A percentile compares a stretch with the other conserved stretches of the same genome.
These are phyloP conservation scores for Neurospora sp. DNA, from an alignment of 495 filamentous ascomycete species.

Conservation along the genomic window DNA sequence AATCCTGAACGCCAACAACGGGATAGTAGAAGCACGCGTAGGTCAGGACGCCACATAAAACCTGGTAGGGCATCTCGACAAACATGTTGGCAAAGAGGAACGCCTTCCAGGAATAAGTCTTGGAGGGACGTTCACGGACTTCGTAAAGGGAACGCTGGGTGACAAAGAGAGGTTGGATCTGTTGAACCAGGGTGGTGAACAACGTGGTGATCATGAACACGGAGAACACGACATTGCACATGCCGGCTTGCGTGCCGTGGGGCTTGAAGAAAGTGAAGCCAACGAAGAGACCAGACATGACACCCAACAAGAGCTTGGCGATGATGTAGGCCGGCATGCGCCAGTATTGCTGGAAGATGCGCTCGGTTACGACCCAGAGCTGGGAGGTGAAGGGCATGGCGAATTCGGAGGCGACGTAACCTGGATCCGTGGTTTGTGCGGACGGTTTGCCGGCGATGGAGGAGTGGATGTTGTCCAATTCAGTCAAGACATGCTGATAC, in stretches of 20 bases:
- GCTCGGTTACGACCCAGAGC: conserved; percentile 33
- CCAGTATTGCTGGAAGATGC: conserved; percentile 72
- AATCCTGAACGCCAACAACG: conserved; percentile 40
- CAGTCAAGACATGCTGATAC: conserved; percentile 48
- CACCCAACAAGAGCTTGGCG: conserved; percentile 38
- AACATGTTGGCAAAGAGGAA: conserved; percentile 61
- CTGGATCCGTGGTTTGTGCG: neutral
- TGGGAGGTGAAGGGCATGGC: conserved; percentile 29
- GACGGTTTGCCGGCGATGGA: neutral
- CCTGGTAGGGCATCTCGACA: conserved; percentile 64
- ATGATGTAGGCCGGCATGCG: conserved; percentile 65
- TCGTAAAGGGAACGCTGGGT: conserved; percentile 56
- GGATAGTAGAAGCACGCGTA: conserved; percentile 58
- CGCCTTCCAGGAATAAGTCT: conserved; percentile 62
- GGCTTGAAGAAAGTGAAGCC: conserved; percentile 69
- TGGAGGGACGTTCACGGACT: conserved; percentile 57
- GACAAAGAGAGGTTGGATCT: conserved; percentile 60
- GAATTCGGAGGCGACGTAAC: conserved; percentile 14
- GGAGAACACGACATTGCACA: conserved; percentile 57
- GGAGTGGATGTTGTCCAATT: conserved; percentile 35
- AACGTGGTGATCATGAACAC: conserved; percentile 66
- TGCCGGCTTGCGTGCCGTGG: conserved; percentile 45
- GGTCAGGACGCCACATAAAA: conserved; percentile 48
- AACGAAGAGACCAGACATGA: conserved; percentile 49
- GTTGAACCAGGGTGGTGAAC: conserved; percentile 48